phyloP scores from a whole-genome alignment of 179 eudicot species.

The Gypsophila paniculata region DNA sequence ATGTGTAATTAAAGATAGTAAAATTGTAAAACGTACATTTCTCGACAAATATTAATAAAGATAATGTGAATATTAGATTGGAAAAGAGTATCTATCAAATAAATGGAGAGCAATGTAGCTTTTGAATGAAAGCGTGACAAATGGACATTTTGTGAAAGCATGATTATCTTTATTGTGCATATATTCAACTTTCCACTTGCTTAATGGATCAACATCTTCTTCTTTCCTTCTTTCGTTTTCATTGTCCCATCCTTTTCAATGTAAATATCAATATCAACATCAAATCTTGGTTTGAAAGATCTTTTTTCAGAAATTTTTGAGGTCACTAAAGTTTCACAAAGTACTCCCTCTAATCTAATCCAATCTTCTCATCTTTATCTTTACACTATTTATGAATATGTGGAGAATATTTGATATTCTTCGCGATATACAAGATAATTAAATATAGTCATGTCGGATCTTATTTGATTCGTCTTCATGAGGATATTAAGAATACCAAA shows the following conservation, averaged over 20 bases:
- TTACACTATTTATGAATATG: too few species aligned
- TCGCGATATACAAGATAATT: too few species aligned
- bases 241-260: slow-evolving; percentile 13
- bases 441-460: too few species aligned
- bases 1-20: too few species aligned
- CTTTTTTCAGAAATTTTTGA: neutral
- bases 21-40: too few species aligned
- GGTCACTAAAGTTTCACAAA: neutral
- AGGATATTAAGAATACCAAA: too few species aligned
- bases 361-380: too few species aligned
- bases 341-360: too few species aligned
- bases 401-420: too few species aligned
- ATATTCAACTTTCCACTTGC: slow-evolving; percentile 31
- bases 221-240: neutral
- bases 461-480: too few species aligned
- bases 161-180: slow-evolving; percentile 21
- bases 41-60: too few species aligned
- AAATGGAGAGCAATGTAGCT: neutral
- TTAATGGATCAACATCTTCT: slow-evolving; percentile 15
- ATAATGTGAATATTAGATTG: too few species aligned
- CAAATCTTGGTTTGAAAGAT: slow-evolving; percentile 14
- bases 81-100: neutral
- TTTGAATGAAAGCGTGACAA: slow-evolving; percentile 28
- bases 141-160: slow-evolving; percentile 20
- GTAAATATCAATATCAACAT: slow-evolving; percentile 1